phyloP scores from a whole-genome alignment of 306 rosid species.

The Alnus glutinosa region DNA sequence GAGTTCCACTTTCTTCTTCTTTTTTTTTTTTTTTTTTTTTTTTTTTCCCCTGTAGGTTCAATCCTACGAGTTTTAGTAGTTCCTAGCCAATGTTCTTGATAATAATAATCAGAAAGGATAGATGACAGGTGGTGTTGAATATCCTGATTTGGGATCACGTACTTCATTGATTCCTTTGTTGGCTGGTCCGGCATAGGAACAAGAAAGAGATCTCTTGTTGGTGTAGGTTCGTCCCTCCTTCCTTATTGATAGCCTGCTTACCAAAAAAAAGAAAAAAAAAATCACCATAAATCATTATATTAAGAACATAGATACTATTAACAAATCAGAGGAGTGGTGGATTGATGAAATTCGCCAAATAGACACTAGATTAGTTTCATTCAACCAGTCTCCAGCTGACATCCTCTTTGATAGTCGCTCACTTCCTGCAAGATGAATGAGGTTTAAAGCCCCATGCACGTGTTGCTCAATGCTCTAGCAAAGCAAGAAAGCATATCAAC shows the following conservation, averaged over 20 bases:
- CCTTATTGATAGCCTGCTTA: constrained; percentile 86
- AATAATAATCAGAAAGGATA: too few relatives aligned
- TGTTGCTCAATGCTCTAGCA: constrained; percentile 84
- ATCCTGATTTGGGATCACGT: too few relatives aligned
- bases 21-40: too few relatives aligned
- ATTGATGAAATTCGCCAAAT: constrained; percentile 2
- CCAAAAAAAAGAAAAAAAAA: not conserved
- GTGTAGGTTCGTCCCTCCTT: too few relatives aligned
- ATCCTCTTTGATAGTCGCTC: constrained; percentile 92
- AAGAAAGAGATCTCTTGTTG: too few relatives aligned
- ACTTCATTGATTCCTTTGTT: too few relatives aligned
- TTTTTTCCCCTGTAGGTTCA: too few relatives aligned
- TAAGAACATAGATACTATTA: constrained; percentile 7
- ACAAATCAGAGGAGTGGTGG: not conserved
- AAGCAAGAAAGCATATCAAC: constrained; percentile 17
- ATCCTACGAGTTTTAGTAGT: too few relatives aligned
- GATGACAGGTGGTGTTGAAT: too few relatives aligned
- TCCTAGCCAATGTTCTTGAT: too few relatives aligned
- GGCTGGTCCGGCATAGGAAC: too few relatives aligned
- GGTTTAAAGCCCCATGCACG: constrained; percentile 90
- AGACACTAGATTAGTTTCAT: constrained; percentile 82
- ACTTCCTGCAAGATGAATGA: constrained; percentile 97
- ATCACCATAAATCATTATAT: constrained; percentile 12
- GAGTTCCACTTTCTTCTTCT: too few relatives aligned
- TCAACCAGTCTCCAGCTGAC: constrained; percentile 91